A percentile compares a stretch with the other conserved stretches of the same genome.
These are phyloP conservation scores for Ascocoryne sarcoides DNA, from an alignment of 2,329 filamentous ascomycete genomes.

Conservation along the genomic window DNA sequence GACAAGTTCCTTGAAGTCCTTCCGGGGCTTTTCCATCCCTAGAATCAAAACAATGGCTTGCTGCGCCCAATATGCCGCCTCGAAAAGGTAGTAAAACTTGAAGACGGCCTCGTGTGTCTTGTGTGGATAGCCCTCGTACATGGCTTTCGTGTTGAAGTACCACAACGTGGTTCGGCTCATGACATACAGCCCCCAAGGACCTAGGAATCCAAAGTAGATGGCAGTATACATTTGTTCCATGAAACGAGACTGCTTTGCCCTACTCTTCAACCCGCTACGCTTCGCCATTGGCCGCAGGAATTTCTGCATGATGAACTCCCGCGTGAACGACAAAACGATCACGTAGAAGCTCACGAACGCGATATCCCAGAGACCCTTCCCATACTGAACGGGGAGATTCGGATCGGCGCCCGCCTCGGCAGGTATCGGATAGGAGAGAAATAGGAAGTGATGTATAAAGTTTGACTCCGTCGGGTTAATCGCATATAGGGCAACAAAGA, in stretches of 20 bases:
- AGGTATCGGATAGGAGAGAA: constrained; percentile 77
- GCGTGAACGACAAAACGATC: constrained; percentile 81
- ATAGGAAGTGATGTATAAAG: constrained; percentile 71
- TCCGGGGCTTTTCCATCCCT: constrained; percentile 84
- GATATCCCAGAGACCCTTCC: constrained; percentile 79
- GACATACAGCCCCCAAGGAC: constrained; percentile 78
- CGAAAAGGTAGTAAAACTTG: constrained; percentile 94
- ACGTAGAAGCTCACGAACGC: constrained; percentile 86
- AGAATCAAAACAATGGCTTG: constrained; percentile 82
- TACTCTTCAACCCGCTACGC: constrained; percentile 57
- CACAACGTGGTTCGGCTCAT: constrained; percentile 88
- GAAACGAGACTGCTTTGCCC: constrained; percentile 78
- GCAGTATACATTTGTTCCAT: constrained; percentile 97
- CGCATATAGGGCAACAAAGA: constrained; percentile 61
- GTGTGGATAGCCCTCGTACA: constrained; percentile 87
- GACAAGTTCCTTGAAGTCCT: constrained; percentile 91
- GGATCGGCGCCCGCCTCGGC: constrained; percentile 29
- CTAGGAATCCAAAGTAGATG: constrained; percentile 77
- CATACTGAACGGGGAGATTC: constrained; percentile 58
- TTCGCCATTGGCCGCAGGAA: constrained; percentile 69
- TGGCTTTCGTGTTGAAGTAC: constrained; percentile 88
- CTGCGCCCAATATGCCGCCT: constrained; percentile 93
- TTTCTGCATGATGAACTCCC: constrained; percentile 93
- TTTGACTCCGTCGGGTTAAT: constrained; percentile 71
- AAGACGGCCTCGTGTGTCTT: constrained; percentile 68